Base-by-base conservation (phyloP, 2,329 filamentous ascomycete genomes). In the Colletotrichum caudatum region DNA sequence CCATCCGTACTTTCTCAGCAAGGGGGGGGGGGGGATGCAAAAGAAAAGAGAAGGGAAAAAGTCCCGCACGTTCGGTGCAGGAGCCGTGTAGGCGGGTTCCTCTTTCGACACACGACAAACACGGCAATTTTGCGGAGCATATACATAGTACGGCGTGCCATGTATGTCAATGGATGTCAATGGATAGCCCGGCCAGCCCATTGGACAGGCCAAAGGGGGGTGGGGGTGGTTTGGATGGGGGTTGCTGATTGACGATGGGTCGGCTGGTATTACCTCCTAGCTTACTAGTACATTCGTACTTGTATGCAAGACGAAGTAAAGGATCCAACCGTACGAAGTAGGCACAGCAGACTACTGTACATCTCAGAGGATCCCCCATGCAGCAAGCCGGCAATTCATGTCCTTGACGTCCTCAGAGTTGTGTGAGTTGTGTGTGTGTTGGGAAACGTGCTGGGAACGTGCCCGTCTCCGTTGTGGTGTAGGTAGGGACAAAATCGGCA, bases 121-220 rank as follows among this genome's bases (percentile, higher is more conserved):
- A 68, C 64, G 69, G 69, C 64, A 68, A 68, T 68, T 71, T 71
- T 68, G 69, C 69, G 64, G 69, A 68, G 35, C 68, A 29, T 20
- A 23, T n/a, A n/a, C n/a, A n/a, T n/a, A n/a, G n/a, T n/a, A 37
- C 59, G 20, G 41, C 29, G 14, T 23, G 50, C 62, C 51, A 53
- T 69, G 44, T 44, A 51, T 62, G 44, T 46, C 26, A 29, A 29
- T 3, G 26, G 26, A 50, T 61, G 44, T 62, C 59, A 50, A 62
- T 33, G 59, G 37, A 62, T 62, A 33, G 46, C 44, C 44, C 20
- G 44, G n/a, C 26, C 18, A 23, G 59, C 46, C 46, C n/a, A 62
- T 62, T 62, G 44, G 59, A 7, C 46, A 50, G 44, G 59, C 20
- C 46, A 50, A 48, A 50, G 44, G 58, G 59, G 44, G 26, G 26